Evolutionary conservation across 352 stramenopile species (phyloP).

Genomic region (Phytopythium ostracodes): DNA sequence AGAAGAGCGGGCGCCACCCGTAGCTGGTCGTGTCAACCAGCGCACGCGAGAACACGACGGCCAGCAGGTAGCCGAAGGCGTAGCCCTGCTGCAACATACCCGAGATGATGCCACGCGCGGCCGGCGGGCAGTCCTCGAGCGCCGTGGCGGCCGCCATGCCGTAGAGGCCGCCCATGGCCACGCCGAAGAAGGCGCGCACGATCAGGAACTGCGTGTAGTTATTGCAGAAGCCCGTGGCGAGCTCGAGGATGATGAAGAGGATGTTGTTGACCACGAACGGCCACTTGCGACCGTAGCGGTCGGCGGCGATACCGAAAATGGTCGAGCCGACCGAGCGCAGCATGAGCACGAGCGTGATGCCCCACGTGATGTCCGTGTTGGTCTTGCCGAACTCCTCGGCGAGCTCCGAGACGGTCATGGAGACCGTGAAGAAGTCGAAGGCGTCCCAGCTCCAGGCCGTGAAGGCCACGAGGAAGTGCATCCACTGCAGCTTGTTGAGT

Average conservation of each 20-base stretch:
- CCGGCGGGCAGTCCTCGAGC: slow-evolving; percentile 29
- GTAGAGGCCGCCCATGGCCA: slow-evolving; percentile 42
- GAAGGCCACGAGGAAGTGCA: slow-evolving; percentile 33
- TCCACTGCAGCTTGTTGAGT: slow-evolving; percentile 29
- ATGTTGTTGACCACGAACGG: slow-evolving; percentile 40
- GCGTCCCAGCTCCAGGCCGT: slow-evolving; percentile 41
- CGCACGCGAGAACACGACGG: slow-evolving; percentile 25
- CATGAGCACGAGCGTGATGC: slow-evolving; percentile 53
- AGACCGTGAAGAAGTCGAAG: slow-evolving; percentile 59
- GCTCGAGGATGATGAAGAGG: slow-evolving; percentile 37
- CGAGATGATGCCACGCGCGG: slow-evolving; percentile 35
- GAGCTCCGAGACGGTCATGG: slow-evolving; percentile 39
- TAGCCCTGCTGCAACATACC: slow-evolving; percentile 50
- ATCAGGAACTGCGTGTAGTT: slow-evolving; percentile 33
- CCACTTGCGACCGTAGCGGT: slow-evolving; percentile 42
- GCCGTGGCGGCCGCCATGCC: slow-evolving; percentile 36
- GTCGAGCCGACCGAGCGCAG: slow-evolving; percentile 33
- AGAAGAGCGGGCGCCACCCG: slow-evolving; percentile 40
- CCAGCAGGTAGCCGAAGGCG: slow-evolving; percentile 37
- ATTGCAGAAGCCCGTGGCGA: slow-evolving; percentile 31
- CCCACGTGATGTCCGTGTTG: slow-evolving; percentile 46
- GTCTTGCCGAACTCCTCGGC: slow-evolving; percentile 34
- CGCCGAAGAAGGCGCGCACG: slow-evolving; percentile 28
- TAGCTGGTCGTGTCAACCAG: slow-evolving; percentile 34
- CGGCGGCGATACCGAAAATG: slow-evolving; percentile 37